Base-by-base conservation (phyloP, 805 yeast species). In the Debaryomyces castellii region DNA sequence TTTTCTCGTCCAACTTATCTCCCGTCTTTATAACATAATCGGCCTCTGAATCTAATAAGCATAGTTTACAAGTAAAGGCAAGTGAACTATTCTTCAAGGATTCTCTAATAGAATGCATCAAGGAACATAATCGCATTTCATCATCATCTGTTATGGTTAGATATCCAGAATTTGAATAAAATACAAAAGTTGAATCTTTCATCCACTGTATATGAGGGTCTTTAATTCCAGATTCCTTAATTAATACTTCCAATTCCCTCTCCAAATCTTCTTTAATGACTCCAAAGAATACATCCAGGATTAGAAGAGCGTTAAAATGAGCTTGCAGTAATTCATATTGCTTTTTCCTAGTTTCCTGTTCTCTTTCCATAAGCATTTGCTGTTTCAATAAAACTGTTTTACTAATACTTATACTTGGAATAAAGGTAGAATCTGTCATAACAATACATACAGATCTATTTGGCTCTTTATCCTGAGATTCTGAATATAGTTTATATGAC, bases 401-500 rank as follows among this genome's bases (percentile, higher is more conserved):
- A 23, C 66, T 66, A n/a, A 85, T 63, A 1, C 75, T 67, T 36
- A 74, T 53, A 9, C 58, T 53, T 0, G 89, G 88, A 2, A 68
- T 46, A 8, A 50, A 55, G 0, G 72, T 59, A 5, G 54, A 44
- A n/a, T 55, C 49, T 1, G 73, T 66, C 6, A 69, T 54, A 25
- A 64, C 71, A n/a, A 89, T 73, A 51, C 78, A 82, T 0, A 89
- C 92, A 9, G 85, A 79, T 49, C 96, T 64, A 43, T 80, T 73
- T 0, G 96, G 96, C 52, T 89, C 96, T 2, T 78, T 80, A 62
- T 88, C 96, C 50, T 87, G 94, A 1, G 91, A 79, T 55, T 87
- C 90, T 0, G 85, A 71, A 53, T 78, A 82, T 10, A 89, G 55
- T 10, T 75, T 69, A 59, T 71, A 89, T 0, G 80, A 64, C 21